Base-by-base conservation (phyloP, 192 early-diverging fungal genomes). In the Rhizophagus clarus region DNA sequence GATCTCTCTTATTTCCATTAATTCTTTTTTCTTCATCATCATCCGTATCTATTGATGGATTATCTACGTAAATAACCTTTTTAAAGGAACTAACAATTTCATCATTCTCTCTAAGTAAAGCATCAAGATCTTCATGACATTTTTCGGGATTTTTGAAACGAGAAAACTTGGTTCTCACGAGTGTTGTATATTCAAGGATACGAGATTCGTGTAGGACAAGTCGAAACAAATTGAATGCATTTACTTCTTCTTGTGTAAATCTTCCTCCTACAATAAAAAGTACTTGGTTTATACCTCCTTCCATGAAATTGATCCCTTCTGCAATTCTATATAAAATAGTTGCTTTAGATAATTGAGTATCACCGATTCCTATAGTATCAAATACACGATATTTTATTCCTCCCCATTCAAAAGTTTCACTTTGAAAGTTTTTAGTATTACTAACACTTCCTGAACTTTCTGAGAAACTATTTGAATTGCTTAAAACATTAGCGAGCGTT, bases 261-360 rank as follows among this genome's bases (percentile, higher is more conserved):
- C 73, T n/a, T 8, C 56, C 73, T 22, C 47, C 20, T 47, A 24
- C 47, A 3, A 74, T 51, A 74, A 74, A 74, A 14, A 74, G 14
- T 26, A 74, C 60, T 74, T 74, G 73, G 14, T 61, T 74, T 60
- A 74, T 31, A 7, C 73, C 73, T 74, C 42, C 73, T 26, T 47
- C 24, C 11, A 61, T 32, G 37, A 11, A 14, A 61, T 60, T 29
- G 34, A 32, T 29, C 4, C 20, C 32, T 29, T 74, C 24, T 9
- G 26, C 31, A 47, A 74, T 31, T 60, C 32, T 74, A 61, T 28
- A 17, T 31, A 74, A 60, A 31, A 74, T 42, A 7, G 22, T 26
- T 28, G 11, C 47, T 31, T n/a, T 34, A 7, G 49, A 31, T 26
- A 28, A 56, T 12, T 22, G 9, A 11, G 73, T 56, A 51, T 74